Base-by-base conservation (phyloP, 1,139 yeast species). In the Blastobotrys aristatus region DNA sequence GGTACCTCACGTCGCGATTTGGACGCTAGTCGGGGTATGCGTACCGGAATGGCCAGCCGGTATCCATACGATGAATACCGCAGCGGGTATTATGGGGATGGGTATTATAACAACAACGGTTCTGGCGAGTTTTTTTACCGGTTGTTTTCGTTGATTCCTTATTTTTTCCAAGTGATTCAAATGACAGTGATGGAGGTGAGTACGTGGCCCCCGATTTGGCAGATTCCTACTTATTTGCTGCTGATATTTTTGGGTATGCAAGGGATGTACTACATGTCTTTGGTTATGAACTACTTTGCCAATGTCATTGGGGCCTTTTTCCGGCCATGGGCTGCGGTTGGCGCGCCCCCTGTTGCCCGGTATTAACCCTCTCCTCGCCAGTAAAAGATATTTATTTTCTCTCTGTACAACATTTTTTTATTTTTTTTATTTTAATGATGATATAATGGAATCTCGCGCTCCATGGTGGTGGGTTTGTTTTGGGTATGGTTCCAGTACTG, bases 251-350 rank as follows among this genome's bases (percentile, higher is more conserved):
- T 17, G 24, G 7, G n/a, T 2, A 3, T 10, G 14, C 38, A 34
- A 18, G 38, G 24, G 11, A 34, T 34, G 38, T 34, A 3, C 18
- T 34, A 34, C 18, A 4, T 34, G 7, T 34, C 38, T 3, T 18
- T 34, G 16, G 24, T 14, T 6, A 13, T 18, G 24, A 34, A 18
- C n/a, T 34, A 34, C 18, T 21, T 22, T 14, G 26, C 38, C 11
- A 14, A 10, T 14, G 24, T 34, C 10, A 10, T 34, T 7, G 38
- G 38, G 16, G 38, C 17, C 16, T 34, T 34, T 34, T 34, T 34
- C 26, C 22, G 26, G n/a, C 38, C 38, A 20, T 34, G 38, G 38
- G 38, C 38, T 18, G 14, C 38, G n/a, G 27, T 24, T 24, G n/a
- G n/a, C n/a, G n/a, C n/a, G n/a, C n/a, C n/a, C n/a, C n/a, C n/a